Evolutionary conservation across 2,329 filamentous ascomycete species (phyloP).

Genomic region (Mollisiaceae sp.): DNA sequence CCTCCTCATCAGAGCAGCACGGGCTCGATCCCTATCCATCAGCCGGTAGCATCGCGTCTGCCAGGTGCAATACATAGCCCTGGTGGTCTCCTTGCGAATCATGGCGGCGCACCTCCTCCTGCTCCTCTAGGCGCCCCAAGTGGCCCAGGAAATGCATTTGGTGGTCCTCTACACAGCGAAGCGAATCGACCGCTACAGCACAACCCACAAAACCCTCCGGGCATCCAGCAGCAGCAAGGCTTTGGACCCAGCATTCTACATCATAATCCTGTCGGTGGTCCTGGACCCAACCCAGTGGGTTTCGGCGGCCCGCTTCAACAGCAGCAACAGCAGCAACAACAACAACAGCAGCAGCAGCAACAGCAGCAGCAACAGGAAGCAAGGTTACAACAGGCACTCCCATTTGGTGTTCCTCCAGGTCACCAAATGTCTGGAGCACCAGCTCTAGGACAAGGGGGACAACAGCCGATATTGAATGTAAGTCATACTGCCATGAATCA

Average conservation of each 20-base stretch:
- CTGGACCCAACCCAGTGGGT: conserved; percentile 64
- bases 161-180: conserved; percentile 60
- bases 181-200: conserved; percentile 58
- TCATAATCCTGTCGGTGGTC: conserved; percentile 58
- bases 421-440: conserved; percentile 46
- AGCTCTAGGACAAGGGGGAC: conserved; percentile 70
- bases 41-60: conserved; percentile 85
- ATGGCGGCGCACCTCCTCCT: conserved; percentile 64
- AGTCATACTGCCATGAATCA: conserved; percentile 40
- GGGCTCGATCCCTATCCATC: conserved; percentile 88
- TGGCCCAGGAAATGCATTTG: conserved; percentile 51
- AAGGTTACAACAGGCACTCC: conserved; percentile 64
- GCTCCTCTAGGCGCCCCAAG: conserved; percentile 48
- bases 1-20: conserved; percentile 86
- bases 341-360: conserved; percentile 41
- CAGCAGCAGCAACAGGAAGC: conserved; percentile 49
- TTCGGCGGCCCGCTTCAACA: conserved; percentile 68
- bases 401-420: conserved; percentile 51
- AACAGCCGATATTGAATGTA: conserved; percentile 83
- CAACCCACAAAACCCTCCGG: conserved; percentile 50
- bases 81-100: conserved; percentile 81
- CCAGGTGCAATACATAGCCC: conserved; percentile 87
- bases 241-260: conserved; percentile 54
- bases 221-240: conserved; percentile 59
- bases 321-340: conserved; percentile 32